Evolutionary conservation across 2,329 filamentous ascomycete species (phyloP), one percentile per base, ranked within the genome.

Genomic region (Colletotrichum magnum): DNA sequence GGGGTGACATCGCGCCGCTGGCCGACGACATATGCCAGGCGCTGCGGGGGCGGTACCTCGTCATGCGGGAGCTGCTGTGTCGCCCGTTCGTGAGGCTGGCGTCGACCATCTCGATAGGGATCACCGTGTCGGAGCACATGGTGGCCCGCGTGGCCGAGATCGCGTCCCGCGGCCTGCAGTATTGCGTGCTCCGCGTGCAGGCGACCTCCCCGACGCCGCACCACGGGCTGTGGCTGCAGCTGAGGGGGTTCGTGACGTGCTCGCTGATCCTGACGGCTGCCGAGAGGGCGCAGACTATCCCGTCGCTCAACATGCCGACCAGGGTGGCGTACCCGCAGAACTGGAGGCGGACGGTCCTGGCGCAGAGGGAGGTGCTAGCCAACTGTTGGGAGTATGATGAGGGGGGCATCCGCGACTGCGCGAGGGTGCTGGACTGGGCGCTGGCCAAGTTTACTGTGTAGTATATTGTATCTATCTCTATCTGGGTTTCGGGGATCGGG

Each of bases 321-420:
- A 56, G 57, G 18, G 36, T 69, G 16, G 43, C 51, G 4, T 69
- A 67, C 12, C 56, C 67, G 3, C 56, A 60, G 2, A 69, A 67
- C 4, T 69, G 67, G 67, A 69, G 39, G 36, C 48, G 56, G 21
- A 57, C 62, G 0, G 61, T 69, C 9, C 12, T 69, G 3, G 67
- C 51, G 21, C 67, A 67, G n/a, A 69, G 61, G 36, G 67, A 69
- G 9, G 39, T 60, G 9, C 51, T 69, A 3, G 66, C 67, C 2
- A 67, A 57, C 32, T 67, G 67, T 28, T 67, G 62, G 67, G 62
- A 69, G 9, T 69, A 66, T 13, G 62, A 61, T 6, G 67, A 69
- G 51, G 67, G 67, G 18, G 67, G 67, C n/a, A 69, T 69, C 12
- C 66, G 56, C n/a, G 63, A 69, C 43, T 69, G 67, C 5, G 67